Evolutionary conservation across 805 yeast genomes (phyloP), one percentile per base, ranked within the genome.

Genomic region (Saccharomycopsis capsularis): DNA sequence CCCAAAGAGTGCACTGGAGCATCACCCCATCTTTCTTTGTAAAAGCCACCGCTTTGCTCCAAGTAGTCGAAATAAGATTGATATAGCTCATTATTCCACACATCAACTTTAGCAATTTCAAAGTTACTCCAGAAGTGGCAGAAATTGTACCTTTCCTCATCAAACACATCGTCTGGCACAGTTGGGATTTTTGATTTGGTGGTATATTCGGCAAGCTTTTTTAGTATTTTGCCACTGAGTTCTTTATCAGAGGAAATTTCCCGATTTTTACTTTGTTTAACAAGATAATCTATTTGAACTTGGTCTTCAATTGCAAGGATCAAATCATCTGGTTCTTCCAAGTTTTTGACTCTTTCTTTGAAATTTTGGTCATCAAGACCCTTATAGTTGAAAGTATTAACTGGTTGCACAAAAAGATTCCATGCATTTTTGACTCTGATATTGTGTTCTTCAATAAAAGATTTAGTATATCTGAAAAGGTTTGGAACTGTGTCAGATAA

Each of bases 1-100:
- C 95, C 98, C 21, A 93, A 65, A 0, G 96, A 82, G 63, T 89
- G 97, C 3, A 91, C 81, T 0, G 97, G 96, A 0, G 97, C 96
- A 70, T 91, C 98, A 1, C 98, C 98, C 98, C 98, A 91, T 59
- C 99, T 69, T 63, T 93, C 96, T 47, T 76, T 74, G 73, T 81
- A 89, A 60, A 91, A 90, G 0, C 98, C 97, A 9, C 90, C 87
- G 3, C 79, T 68, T 5, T 64, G 44, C 48, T 93, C 97, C 43
- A 91, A 64, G 56, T 70, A 76, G 36, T 79, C 67, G 63, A 86
- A 87, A 62, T 81, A 90, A 23, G 70, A 70, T 44, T 78, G 72
- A 64, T 91, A 93, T 19, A 71, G 62, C 3, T 75, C 73, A 21
- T 85, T 78, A 39, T 75, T 70, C 70, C 87, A 90, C 18, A 90